These are phyloP conservation scores for Teunomyces pallodes DNA, from an alignment of 805 yeast species.

Conservation along the genomic window DNA sequence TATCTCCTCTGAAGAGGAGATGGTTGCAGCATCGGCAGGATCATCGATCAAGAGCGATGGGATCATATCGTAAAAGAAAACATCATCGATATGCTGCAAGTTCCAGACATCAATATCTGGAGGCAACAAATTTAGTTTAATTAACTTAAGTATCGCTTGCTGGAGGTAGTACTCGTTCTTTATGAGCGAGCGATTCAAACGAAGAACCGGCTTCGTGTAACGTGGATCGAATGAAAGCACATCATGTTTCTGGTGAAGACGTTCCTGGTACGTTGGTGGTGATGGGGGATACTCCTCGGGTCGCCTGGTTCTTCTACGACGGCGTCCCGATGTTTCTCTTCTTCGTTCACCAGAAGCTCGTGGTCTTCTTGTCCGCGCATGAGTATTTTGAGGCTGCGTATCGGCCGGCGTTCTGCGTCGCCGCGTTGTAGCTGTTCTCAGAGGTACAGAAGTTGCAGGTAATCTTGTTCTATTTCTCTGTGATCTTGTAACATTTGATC, in stretches of 20 bases:
- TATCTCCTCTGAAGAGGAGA: neutral
- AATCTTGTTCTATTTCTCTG: neutral
- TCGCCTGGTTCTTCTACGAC: neutral
- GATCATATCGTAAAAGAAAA: conserved; percentile 16
- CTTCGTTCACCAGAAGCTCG: neutral
- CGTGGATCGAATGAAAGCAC: conserved; percentile 24
- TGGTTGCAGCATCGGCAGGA: neutral
- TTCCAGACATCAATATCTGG: conserved; percentile 17
- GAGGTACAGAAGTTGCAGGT: neutral
- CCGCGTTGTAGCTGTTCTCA: neutral
- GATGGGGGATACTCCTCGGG: neutral
- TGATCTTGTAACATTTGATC: neutral
- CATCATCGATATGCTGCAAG: conserved; percentile 22
- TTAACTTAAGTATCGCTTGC: conserved; percentile 17
- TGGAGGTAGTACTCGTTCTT: conserved; percentile 14
- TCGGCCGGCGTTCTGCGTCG: neutral
- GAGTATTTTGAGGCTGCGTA: neutral
- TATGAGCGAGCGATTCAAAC: conserved; percentile 21
- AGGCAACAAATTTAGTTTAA: conserved; percentile 17
- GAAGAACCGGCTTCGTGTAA: conserved; percentile 18
- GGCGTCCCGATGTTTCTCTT: neutral
- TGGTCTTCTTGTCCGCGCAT: neutral
- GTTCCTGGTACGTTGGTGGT: conserved; percentile 19
- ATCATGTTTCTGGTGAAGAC: conserved; percentile 19
- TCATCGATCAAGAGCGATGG: conserved; percentile 17